Base-by-base conservation (phyloP, 306 rosid species). In the Prunus fruticosa region DNA sequence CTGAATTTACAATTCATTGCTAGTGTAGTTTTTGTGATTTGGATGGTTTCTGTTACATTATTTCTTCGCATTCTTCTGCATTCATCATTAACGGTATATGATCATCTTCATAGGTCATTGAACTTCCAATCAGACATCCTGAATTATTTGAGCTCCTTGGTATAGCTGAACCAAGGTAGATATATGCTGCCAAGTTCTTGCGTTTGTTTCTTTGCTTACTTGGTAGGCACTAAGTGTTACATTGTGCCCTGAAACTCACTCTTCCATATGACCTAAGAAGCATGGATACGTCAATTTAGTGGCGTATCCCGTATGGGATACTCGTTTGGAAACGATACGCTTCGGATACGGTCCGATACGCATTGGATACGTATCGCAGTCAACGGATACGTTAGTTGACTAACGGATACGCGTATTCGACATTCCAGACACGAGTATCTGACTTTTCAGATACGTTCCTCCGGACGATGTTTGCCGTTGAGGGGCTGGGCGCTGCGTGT, bases 141-240 rank as follows among this genome's bases (percentile, higher is more conserved):
- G 99, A 96, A 83, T 80, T 96, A 73, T 96, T 96, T 77, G 99
- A 96, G 81, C 93, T 98, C 81, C 99, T 96, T 84, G 99, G 99
- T 86, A 96, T 96, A 76, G 99, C 99, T 76, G 98, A 96, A 77
- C 99, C 99, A 45, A 96, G 99, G 99, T 96, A 88, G 41, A 69
- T 13, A 53, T 22, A 47, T 41, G 18, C 32, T 51, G 15, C 34
- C 54, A 58, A 27, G 53, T 64, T 80, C 34, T 65, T 46, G 11
- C 19, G 3, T 57, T 25, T 54, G 14, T 25, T 25, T 65, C 53
- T 58, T 10, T 60, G 34, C 30, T 47, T 52, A 16, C 46, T 71
- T 61, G 11, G 54, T 69, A 18, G 23, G 64, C 34, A 65, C 65
- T 69, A 20, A 49, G 38, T 71, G 34, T n/a, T 32, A 5, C 34